A percentile compares a stretch with the other conserved stretches of the same genome.
These are phyloP conservation scores for Phytophthora macrochlamydospora DNA, from an alignment of 352 stramenopile species.

Conservation along the genomic window DNA sequence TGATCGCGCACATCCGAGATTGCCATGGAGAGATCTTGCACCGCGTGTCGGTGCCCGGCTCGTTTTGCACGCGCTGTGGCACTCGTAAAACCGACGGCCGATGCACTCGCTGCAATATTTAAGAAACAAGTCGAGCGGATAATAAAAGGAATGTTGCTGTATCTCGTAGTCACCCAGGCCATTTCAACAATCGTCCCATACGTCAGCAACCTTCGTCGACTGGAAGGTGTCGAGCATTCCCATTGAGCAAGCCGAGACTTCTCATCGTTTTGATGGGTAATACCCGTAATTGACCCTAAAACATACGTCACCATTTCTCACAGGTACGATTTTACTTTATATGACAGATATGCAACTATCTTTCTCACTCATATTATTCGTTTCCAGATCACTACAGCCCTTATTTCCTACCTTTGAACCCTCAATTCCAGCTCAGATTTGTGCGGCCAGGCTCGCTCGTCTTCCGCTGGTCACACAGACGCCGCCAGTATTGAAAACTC, in stretches of 20 bases:
- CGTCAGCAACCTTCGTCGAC: constrained; percentile 10
- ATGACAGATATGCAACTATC: too few species aligned
- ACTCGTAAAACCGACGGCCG: constrained; percentile 41
- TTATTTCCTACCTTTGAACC: background rate
- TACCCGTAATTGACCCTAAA: background rate
- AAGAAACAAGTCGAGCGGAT: background rate
- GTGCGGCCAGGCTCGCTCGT: constrained; percentile 8
- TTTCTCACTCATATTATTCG: background rate
- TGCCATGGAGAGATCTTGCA: constrained; percentile 61
- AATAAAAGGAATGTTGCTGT: constrained; percentile 11
- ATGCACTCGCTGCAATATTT: constrained; percentile 56
- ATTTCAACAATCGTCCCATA: constrained; percentile 20
- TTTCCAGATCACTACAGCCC: background rate
- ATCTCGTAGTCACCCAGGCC: too few species aligned
- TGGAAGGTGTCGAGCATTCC: constrained; percentile 5
- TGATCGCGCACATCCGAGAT: constrained; percentile 62
- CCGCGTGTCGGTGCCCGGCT: constrained; percentile 47
- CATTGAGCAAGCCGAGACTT: constrained; percentile 10
- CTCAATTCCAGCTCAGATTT: background rate
- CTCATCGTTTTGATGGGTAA: constrained; percentile 1
- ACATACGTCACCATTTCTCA: background rate
- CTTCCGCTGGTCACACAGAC: constrained; percentile 24
- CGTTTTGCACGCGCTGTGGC: constrained; percentile 60
- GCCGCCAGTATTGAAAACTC: constrained; percentile 23
- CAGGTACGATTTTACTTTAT: constrained; percentile 5